Conservation (phyloP, 306 rosid species). For the Dryas drummondii region DNA sequence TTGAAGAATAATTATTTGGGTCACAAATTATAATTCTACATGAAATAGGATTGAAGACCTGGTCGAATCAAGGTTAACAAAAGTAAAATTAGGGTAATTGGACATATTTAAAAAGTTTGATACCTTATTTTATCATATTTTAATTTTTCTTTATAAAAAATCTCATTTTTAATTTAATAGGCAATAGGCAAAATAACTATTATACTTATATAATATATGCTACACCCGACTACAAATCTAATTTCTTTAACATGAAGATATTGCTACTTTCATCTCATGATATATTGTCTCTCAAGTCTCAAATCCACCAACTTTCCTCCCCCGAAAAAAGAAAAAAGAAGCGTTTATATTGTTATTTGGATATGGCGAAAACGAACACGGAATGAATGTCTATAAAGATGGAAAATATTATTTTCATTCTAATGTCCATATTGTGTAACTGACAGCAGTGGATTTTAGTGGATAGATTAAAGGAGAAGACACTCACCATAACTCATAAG, state of each 20-base stretch:
- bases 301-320: neutral
- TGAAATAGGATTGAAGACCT: too few species aligned
- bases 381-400: neutral
- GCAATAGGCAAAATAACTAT: too few species aligned
- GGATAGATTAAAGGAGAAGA: neutral
- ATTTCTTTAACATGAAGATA: conserved; percentile 19
- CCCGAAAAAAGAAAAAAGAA: neutral
- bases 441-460: conserved; percentile 4
- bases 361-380: neutral
- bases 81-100: too few species aligned
- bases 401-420: neutral
- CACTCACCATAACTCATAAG: neutral
- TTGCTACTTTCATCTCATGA: neutral
- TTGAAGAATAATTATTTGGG: too few species aligned
- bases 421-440: neutral
- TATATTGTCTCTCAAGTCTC: neutral
- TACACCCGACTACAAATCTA: neutral
- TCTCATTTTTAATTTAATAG: too few species aligned
- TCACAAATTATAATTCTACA: too few species aligned
- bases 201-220: neutral
- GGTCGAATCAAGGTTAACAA: too few species aligned
- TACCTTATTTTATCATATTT: too few species aligned
- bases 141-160: too few species aligned
- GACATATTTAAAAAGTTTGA: too few species aligned
- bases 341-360: neutral